Conservation (phyloP, 2,329 filamentous ascomycete genomes). For the Exophiala calicioides region DNA sequence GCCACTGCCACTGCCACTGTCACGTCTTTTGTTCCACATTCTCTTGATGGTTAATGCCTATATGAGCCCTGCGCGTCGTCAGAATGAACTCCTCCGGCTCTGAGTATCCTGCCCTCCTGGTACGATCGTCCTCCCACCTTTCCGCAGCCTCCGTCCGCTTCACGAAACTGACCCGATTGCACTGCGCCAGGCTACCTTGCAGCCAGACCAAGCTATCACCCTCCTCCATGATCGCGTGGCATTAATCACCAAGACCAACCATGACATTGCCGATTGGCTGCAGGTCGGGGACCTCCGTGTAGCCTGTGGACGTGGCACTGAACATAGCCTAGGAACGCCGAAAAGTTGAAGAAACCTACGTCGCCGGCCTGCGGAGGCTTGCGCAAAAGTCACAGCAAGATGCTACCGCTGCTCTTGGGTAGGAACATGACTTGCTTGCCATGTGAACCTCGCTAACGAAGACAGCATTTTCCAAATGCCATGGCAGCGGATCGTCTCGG, state of each 20-base stretch:
- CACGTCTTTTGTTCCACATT: conserved; percentile 6
- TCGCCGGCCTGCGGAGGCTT: conserved; percentile 77
- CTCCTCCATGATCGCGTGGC: conserved; percentile 84
- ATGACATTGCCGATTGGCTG: conserved; percentile 93
- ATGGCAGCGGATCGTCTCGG: conserved; percentile 83
- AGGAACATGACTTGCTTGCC: conserved; percentile 40
- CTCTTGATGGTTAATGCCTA: conserved; percentile 9
- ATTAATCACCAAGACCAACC: conserved; percentile 81
- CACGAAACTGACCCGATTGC: conserved; percentile 15
- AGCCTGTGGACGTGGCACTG: conserved; percentile 4
- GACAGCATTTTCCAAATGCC: conserved; percentile 81
- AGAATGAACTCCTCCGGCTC: conserved; percentile 49
- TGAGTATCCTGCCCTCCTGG: conserved; percentile 94
- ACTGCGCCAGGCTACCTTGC: conserved; percentile 67
- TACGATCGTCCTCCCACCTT: conserved; percentile 53
- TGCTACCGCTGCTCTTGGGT: conserved; percentile 82
- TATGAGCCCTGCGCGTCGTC: conserved; percentile 8
- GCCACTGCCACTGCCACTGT: too few relatives aligned
- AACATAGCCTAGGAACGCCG: conserved; percentile 72
- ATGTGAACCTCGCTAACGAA: conserved; percentile 2
- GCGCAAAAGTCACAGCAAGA: conserved; percentile 73
- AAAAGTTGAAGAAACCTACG: conserved; percentile 87
- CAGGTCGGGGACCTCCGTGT: conserved; percentile 62
- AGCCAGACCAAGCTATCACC: conserved; percentile 77
- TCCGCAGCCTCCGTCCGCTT: conserved; percentile 21